phyloP scores from a whole-genome alignment of 1,284 basidiomycete species.

The Cystobasidium sp. region DNA sequence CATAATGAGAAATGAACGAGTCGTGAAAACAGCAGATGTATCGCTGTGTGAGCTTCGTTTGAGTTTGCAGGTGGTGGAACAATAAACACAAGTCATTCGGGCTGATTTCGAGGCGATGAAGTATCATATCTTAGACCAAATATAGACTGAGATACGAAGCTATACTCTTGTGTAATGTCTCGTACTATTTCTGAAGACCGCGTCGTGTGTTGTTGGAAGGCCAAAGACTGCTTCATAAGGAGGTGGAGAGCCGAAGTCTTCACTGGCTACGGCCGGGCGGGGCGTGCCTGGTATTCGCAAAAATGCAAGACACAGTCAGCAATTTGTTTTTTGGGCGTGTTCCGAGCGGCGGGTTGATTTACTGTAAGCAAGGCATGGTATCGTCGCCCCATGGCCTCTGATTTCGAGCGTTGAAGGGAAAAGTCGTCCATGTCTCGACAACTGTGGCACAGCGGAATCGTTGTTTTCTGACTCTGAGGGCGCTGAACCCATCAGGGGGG shows the following conservation, averaged over 20 bases:
- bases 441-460: neutral
- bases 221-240: constrained; percentile 13
- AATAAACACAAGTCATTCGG: no score
- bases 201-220: neutral
- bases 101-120: no score
- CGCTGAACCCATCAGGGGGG: neutral
- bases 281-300: constrained; percentile 10
- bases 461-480: neutral
- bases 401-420: constrained; percentile 15
- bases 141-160: no score
- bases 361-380: constrained; percentile 39
- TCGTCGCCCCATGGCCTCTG: constrained; percentile 18
- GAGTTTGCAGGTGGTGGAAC: no score
- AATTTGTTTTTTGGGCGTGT: no score
- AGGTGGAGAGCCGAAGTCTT: constrained; percentile 36
- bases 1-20: no score
- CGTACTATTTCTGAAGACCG: neutral
- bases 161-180: neutral
- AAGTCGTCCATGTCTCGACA: constrained; percentile 10
- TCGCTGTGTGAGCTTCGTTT: no score
- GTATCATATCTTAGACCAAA: no score
- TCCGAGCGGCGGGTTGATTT: neutral
- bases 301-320: no score
- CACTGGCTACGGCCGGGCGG: constrained; percentile 12
- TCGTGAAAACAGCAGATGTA: no score